Evolutionary conservation across 2,329 filamentous ascomycete species (phyloP), one percentile per base, ranked within the genome.

Genomic region (Fusarium sp.): DNA sequence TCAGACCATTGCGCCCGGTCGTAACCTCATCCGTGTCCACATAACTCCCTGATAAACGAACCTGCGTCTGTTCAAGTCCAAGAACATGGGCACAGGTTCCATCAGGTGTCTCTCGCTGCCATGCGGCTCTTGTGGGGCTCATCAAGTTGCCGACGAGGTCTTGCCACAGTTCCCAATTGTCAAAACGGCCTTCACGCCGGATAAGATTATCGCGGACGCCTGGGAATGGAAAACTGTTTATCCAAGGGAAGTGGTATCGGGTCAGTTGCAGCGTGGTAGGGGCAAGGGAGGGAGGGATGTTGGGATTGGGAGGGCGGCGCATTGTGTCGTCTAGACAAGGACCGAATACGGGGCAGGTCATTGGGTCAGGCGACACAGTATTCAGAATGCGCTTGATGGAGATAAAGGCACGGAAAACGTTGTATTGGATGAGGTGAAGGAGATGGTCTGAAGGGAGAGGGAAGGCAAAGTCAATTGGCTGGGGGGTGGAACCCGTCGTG

Each of bases 161-260:
- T 2, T 28, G 7, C 55, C 39, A 57, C 0, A 57, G 0, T 26
- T 45, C 48, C 0, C 26, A 55, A n/a, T 19, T 24, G 1, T 57
- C 32, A 14, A 55, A 57, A 11, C 15, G 49, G 0, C 55, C 49
- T 32, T 39, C 49, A 2, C 32, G 48, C 0, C 32, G 15, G 1
- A 57, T 45, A 1, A 55, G 39, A 15, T 57, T 57, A 1, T 57
- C 39, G 0, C 49, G 49, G 0, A 55, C 2, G 2, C 24, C 24
- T 2, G 30, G 6, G 0, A 57, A 55, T 0, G 55, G 55, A 5
- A 57, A 45, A 0, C 45, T 44, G 4, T 57, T 57, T 22, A 57
- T 55, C 49, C 39, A 57, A 6, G 55, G 55, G 19, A 55, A 55
- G n/a, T 57, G 39, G 7, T 54, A 45, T 0, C 17, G 55, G 20